Conservation (phyloP, 2,329 filamentous ascomycete genomes). For the Curvularia lunata region DNA sequence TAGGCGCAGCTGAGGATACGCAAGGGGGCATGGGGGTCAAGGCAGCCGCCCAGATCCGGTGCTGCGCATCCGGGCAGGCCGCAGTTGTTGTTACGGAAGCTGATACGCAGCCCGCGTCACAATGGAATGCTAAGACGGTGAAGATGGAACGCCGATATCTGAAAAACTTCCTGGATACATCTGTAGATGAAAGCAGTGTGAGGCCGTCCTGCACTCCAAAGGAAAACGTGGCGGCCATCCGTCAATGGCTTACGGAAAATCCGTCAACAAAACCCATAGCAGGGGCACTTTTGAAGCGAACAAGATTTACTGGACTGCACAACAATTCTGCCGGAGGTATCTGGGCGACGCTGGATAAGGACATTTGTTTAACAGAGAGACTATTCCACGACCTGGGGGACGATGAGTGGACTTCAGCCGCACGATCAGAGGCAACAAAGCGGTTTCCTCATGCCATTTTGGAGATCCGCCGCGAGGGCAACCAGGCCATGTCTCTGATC, state of each 20-base stretch:
- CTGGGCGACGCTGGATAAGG: constrained; percentile 58
- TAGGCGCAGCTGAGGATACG: constrained; percentile 50
- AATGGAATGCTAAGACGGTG: constrained; percentile 34
- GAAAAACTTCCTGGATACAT: constrained; percentile 48
- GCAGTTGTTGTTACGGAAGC: constrained; percentile 34
- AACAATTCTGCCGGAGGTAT: constrained; percentile 52
- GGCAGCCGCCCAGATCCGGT: constrained; percentile 45
- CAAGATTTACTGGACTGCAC: constrained; percentile 56
- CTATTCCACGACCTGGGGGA: constrained; percentile 35
- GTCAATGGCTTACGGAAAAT: constrained; percentile 55
- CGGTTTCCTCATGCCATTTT: constrained; percentile 60
- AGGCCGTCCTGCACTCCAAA: constrained; percentile 13
- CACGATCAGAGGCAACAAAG: constrained; percentile 26
- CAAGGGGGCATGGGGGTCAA: constrained; percentile 39
- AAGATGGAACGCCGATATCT: constrained; percentile 53
- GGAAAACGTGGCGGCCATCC: constrained; percentile 37
- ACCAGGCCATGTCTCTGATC: constrained; percentile 48
- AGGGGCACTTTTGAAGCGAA: constrained; percentile 53
- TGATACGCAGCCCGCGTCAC: constrained; percentile 19
- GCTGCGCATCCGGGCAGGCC: constrained; percentile 44
- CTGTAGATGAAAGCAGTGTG: constrained; percentile 22
- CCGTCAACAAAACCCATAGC: constrained; percentile 55
- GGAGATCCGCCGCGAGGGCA: constrained; percentile 58
- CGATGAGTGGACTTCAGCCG: constrained; percentile 41
- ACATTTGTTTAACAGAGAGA: constrained; percentile 51